Evolutionary conservation across 495 filamentous ascomycete genomes (phyloP).

Genomic region (Penicillium salamii): DNA sequence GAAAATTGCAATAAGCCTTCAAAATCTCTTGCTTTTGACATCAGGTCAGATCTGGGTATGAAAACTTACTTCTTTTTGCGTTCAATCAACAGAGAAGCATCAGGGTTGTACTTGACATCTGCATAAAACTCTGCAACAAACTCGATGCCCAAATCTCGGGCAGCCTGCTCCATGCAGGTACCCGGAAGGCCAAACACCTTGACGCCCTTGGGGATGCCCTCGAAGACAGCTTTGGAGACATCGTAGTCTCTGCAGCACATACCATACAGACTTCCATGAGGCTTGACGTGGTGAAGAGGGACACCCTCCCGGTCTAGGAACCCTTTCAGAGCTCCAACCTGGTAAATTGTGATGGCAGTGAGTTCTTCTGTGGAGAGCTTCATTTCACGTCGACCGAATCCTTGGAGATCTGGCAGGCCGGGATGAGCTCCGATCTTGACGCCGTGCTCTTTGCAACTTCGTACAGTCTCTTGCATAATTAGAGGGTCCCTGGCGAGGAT

Average conservation of each 20-base stretch:
- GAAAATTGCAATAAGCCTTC: no score
- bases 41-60: no score
- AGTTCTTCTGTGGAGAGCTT: conserved; percentile 53
- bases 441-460: conserved; percentile 51
- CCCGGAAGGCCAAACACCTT: conserved; percentile 57
- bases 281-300: conserved; percentile 58
- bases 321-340: conserved; percentile 56
- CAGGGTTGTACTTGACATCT: conserved; percentile 55
- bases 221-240: conserved; percentile 50
- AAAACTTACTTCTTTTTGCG: conserved; percentile 52
- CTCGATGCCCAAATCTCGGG: conserved; percentile 49
- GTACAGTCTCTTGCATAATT: conserved; percentile 58
- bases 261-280: conserved; percentile 54
- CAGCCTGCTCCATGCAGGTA: conserved; percentile 50
- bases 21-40: no score
- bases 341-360: conserved; percentile 55
- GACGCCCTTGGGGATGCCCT: conserved; percentile 48
- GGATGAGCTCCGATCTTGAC: conserved; percentile 59
- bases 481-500: conserved; percentile 45
- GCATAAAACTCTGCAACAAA: conserved; percentile 58
- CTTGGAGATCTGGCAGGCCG: conserved; percentile 59
- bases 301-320: conserved; percentile 55
- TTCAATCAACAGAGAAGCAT: conserved; percentile 51
- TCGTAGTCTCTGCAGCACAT: conserved; percentile 55
- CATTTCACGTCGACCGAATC: conserved; percentile 59